Conservation (phyloP, 768 basidiomycete genomes). For the Hysterangium stoloniferum region DNA sequence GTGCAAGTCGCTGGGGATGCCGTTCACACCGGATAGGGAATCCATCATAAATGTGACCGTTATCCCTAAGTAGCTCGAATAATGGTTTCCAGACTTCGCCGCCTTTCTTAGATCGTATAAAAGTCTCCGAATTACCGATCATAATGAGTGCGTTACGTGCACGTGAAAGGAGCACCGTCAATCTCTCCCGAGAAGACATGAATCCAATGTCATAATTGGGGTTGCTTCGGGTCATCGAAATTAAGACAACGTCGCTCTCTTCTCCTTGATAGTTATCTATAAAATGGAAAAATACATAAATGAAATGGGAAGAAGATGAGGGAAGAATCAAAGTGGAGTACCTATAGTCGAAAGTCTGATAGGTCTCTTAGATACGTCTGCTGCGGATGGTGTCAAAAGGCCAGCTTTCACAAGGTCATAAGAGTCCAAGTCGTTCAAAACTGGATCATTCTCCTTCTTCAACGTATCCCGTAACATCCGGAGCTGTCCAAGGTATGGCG, state of each 20-base stretch:
- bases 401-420: slow-evolving; percentile 53
- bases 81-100: slow-evolving; percentile 44
- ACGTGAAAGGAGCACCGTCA: slow-evolving; percentile 65
- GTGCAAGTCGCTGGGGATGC: slow-evolving; percentile 35
- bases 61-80: slow-evolving; percentile 35
- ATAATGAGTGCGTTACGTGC: slow-evolving; percentile 59
- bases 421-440: slow-evolving; percentile 56
- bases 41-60: slow-evolving; percentile 46
- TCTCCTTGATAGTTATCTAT: slow-evolving; percentile 70
- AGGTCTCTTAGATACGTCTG: slow-evolving; percentile 34
- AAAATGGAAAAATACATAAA: not conserved
- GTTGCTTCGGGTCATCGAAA: slow-evolving; percentile 57
- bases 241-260: slow-evolving; percentile 61
- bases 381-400: slow-evolving; percentile 32
- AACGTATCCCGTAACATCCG: slow-evolving; percentile 40
- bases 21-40: slow-evolving; percentile 52
- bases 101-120: slow-evolving; percentile 43
- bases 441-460: slow-evolving; percentile 41
- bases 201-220: slow-evolving; percentile 51
- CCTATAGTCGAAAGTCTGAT: slow-evolving; percentile 62
- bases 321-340: slow-evolving; percentile 24
- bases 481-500: slow-evolving; percentile 64
- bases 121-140: slow-evolving; percentile 57
- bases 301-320: not conserved
- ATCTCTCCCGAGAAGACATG: slow-evolving; percentile 60